Conservation (phyloP, 1,284 basidiomycete genomes). For the Schizophyllum commune region DNA sequence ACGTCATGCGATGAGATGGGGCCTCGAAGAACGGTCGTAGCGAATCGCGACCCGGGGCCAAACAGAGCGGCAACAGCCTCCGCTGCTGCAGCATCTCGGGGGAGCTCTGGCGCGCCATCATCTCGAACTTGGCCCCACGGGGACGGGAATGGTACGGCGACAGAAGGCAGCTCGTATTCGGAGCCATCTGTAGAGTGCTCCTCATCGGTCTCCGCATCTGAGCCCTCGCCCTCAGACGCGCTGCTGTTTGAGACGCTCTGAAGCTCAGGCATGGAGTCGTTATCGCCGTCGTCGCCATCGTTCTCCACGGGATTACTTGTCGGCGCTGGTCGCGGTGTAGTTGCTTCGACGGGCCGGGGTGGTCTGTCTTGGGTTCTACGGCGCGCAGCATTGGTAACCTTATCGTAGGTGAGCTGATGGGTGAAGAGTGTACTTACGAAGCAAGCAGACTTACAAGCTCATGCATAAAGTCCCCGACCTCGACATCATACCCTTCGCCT, state of each 20-base stretch:
- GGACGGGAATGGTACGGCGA: too few relatives aligned
- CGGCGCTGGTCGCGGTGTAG: too few relatives aligned
- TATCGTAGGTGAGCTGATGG: too few relatives aligned
- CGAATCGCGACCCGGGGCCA: slow-evolving; percentile 14
- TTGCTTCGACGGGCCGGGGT: too few relatives aligned
- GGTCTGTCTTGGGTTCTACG: too few relatives aligned
- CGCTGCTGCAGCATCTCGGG: background rate
- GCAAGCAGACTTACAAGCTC: too few relatives aligned
- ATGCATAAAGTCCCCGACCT: slow-evolving; percentile 18
- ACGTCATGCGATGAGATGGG: slow-evolving; percentile 3
- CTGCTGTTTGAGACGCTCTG: slow-evolving; percentile 22
- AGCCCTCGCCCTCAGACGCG: slow-evolving; percentile 11
- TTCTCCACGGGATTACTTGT: background rate
- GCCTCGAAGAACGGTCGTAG: slow-evolving; percentile 48
- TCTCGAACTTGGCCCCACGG: background rate
- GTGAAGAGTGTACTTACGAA: too few relatives aligned
- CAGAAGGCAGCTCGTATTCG: too few relatives aligned
- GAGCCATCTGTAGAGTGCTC: slow-evolving; percentile 7
- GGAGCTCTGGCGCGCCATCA: background rate
- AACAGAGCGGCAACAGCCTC: background rate
- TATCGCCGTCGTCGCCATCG: slow-evolving; percentile 20
- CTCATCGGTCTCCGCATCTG: slow-evolving; percentile 14
- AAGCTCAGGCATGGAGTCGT: slow-evolving; percentile 23
- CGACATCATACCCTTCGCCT: slow-evolving; percentile 18
- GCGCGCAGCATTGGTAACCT: too few relatives aligned